A percentile compares a stretch with the other conserved stretches of the same genome.
Conservation (phyloP, 2,329 filamentous ascomycete species). For the Hypoxylon sp. region DNA sequence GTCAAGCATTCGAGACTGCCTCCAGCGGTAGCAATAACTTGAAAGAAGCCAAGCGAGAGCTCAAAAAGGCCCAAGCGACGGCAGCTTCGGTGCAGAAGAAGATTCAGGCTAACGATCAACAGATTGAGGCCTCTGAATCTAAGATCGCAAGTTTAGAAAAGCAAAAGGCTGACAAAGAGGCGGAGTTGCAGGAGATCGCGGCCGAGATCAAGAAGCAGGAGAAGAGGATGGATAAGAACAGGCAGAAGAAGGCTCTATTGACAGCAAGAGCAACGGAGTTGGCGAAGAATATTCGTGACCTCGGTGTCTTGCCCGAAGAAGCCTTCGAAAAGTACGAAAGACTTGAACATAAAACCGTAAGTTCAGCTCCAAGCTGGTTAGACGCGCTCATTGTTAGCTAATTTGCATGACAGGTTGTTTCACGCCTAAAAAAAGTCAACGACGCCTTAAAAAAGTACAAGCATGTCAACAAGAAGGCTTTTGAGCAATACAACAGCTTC, state of each 20-base stretch:
- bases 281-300: slow-evolving; percentile 88
- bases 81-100: slow-evolving; percentile 77
- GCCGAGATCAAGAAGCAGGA: slow-evolving; percentile 86
- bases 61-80: slow-evolving; percentile 81
- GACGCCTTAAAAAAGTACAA: slow-evolving; percentile 96
- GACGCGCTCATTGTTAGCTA: slow-evolving; percentile 33
- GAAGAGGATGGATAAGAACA: slow-evolving; percentile 90
- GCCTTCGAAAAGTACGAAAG: slow-evolving; percentile 92
- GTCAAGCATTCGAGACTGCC: slow-evolving; percentile 77
- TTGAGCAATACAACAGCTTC: slow-evolving; percentile 98
- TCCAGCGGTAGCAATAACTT: slow-evolving; percentile 76
- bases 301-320: slow-evolving; percentile 94
- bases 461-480: slow-evolving; percentile 99
- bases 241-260: slow-evolving; percentile 87
- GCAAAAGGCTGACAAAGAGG: slow-evolving; percentile 74
- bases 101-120: slow-evolving; percentile 80
- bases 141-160: slow-evolving; percentile 57
- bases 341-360: slow-evolving; percentile 82
- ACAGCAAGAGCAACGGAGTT: slow-evolving; percentile 84
- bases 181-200: slow-evolving; percentile 81
- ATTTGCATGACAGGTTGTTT: slow-evolving; percentile 64
- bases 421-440: slow-evolving; percentile 88
- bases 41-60: slow-evolving; percentile 83
- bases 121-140: slow-evolving; percentile 71
- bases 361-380: slow-evolving; percentile 48